Evolutionary conservation across 148 eudicot genomes (phyloP).

Genomic region (Silene latifolia): DNA sequence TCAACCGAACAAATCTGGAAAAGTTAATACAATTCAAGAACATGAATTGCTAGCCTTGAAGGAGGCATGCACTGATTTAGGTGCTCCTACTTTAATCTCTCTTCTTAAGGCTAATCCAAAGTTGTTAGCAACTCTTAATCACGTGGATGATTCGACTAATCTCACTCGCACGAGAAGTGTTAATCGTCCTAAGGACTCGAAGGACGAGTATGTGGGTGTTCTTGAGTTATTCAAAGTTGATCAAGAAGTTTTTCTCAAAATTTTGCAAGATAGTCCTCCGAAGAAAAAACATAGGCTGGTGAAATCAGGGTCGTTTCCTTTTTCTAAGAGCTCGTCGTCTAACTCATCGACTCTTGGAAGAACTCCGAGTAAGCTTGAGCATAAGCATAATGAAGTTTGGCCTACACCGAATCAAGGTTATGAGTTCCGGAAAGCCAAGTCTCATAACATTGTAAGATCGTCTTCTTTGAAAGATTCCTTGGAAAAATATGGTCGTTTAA

Average conservation of each 20-base stretch:
- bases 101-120: conserved; percentile 30
- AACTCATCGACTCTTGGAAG: conserved; percentile 28
- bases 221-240: conserved; percentile 26
- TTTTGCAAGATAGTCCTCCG: conserved; percentile 31
- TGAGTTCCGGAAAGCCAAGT: conserved; percentile 33
- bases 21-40: conserved; percentile 16
- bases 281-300: conserved; percentile 31
- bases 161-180: background rate
- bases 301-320: conserved; percentile 78
- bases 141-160: conserved; percentile 11
- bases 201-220: conserved; percentile 26
- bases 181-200: conserved; percentile 6
- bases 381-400: conserved; percentile 64
- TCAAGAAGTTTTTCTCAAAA: conserved; percentile 31
- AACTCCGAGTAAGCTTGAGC: conserved; percentile 50
- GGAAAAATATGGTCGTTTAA: conserved; percentile 44
- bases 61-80: conserved; percentile 3
- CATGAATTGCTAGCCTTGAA: conserved; percentile 16
- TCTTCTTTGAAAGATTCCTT: conserved; percentile 47
- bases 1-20: conserved; percentile 24
- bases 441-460: conserved; percentile 39
- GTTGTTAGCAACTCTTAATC: background rate
- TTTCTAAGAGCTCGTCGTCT: conserved; percentile 10
- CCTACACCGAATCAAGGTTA: conserved; percentile 18
- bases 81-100: conserved; percentile 28